Evolutionary conservation across 768 basidiomycete genomes (phyloP).

Genomic region (Amanita muscaria): DNA sequence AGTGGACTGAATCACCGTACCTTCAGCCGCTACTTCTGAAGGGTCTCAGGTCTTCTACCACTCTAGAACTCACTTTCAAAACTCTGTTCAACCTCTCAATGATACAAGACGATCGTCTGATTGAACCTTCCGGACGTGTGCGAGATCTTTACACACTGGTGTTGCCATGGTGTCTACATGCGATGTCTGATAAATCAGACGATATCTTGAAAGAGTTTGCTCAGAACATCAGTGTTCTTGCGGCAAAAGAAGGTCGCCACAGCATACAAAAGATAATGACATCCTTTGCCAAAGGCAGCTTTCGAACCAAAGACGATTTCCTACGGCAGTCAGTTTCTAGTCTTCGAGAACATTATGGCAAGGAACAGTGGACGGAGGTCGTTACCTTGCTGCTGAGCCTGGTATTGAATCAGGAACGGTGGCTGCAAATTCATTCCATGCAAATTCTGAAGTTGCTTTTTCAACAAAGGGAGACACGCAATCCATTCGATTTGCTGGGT

Average conservation of each 20-base stretch:
- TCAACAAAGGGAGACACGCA: conserved; percentile 74
- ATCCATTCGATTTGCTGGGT: conserved; percentile 63
- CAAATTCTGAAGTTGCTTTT: conserved; percentile 85
- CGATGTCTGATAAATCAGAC: conserved; percentile 60
- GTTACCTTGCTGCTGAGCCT: conserved; percentile 82
- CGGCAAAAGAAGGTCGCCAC: conserved; percentile 61
- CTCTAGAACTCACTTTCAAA: conserved; percentile 56
- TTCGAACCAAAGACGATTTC: conserved; percentile 91
- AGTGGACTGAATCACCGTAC: conserved; percentile 58
- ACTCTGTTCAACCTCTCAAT: conserved; percentile 56
- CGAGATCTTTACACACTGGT: conserved; percentile 76
- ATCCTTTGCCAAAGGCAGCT: conserved; percentile 79
- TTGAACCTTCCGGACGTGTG: conserved; percentile 66
- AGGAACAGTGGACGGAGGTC: conserved; percentile 69
- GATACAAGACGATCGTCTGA: conserved; percentile 51
- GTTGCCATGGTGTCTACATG: conserved; percentile 84
- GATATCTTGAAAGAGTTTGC: conserved; percentile 62
- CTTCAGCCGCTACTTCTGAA: conserved; percentile 66
- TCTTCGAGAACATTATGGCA: conserved; percentile 77
- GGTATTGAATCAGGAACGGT: conserved; percentile 72
- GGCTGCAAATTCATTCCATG: conserved; percentile 77
- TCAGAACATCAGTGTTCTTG: conserved; percentile 60
- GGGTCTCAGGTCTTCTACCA: conserved; percentile 73
- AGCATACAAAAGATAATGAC: conserved; percentile 84
- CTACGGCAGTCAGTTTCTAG: conserved; percentile 80